Evolutionary conservation across 495 filamentous ascomycete genomes (phyloP).

Genomic region (Parathielavia hyrcaniae): DNA sequence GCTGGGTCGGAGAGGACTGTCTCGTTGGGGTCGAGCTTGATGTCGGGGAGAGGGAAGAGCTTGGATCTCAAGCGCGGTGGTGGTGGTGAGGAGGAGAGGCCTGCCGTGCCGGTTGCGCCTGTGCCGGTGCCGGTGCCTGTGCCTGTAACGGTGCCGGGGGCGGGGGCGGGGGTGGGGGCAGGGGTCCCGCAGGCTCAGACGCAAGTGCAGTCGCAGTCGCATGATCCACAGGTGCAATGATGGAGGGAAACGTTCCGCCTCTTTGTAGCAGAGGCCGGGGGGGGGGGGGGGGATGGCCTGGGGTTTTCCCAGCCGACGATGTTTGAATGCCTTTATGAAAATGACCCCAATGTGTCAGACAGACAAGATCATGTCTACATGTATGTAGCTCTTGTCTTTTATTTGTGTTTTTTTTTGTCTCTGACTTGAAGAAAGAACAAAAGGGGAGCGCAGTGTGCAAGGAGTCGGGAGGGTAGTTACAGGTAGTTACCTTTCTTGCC

Average conservation of each 20-base stretch:
- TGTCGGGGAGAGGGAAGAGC: slow-evolving; percentile 38
- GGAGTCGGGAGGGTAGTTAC: no score
- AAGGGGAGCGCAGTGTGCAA: no score
- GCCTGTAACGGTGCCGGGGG: no score
- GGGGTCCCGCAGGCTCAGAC: background rate
- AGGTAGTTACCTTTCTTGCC: no score
- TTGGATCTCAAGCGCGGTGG: slow-evolving; percentile 34
- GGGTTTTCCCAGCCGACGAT: background rate
- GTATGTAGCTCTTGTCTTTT: no score
- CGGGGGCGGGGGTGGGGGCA: no score
- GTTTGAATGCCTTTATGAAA: background rate
- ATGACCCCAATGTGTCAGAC: no score
- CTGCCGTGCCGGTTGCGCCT: slow-evolving; percentile 11
- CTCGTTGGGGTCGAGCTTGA: slow-evolving; percentile 22
- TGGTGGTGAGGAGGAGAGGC: slow-evolving; percentile 29
- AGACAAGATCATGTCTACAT: no score
- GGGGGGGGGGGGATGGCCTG: no score
- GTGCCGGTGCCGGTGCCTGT: background rate
- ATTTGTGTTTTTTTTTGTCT: no score
- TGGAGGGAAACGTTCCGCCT: no score
- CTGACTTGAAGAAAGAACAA: no score
- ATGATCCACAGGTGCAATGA: slow-evolving; percentile 2
- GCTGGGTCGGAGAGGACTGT: slow-evolving; percentile 26
- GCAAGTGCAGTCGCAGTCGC: background rate
- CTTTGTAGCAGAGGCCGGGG: background rate